Conservation (phyloP, 2,329 filamentous ascomycete species). For the Xylariales sp. region DNA sequence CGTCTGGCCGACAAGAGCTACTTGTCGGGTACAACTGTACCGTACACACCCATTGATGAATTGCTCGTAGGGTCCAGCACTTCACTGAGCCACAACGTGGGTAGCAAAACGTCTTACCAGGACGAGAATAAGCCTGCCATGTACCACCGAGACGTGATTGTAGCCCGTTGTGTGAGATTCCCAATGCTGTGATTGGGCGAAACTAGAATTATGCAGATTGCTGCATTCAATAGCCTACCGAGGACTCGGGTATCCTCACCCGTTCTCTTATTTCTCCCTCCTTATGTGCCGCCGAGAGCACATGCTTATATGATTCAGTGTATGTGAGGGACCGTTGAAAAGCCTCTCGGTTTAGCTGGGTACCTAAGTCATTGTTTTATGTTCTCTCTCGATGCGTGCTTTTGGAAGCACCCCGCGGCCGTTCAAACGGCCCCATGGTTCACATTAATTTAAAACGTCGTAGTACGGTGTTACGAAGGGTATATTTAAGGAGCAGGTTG, state of each 20-base stretch:
- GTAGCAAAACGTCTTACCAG: conserved; percentile 1
- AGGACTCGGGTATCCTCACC: background rate
- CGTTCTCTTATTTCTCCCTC: background rate
- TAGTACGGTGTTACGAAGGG: no score
- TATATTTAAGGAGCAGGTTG: no score
- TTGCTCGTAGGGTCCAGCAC: background rate
- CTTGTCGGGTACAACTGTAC: background rate
- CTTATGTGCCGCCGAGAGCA: no score
- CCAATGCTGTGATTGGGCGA: conserved; percentile 12
- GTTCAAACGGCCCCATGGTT: no score
- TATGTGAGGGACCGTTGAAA: no score
- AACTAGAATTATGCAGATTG: background rate
- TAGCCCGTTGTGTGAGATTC: background rate
- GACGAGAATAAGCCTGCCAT: conserved; percentile 1
- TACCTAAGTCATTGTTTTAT: no score
- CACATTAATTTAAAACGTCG: no score
- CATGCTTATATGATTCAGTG: no score
- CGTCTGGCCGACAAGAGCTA: background rate
- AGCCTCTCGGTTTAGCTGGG: no score
- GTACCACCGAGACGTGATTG: conserved; percentile 16
- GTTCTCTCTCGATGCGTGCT: no score
- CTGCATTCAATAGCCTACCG: background rate
- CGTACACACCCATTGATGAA: background rate
- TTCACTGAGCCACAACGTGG: no score
- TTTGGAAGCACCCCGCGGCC: no score